Evolutionary conservation across 768 basidiomycete genomes (phyloP).

Genomic region (Tylopilus plumbeoviolaceoides): DNA sequence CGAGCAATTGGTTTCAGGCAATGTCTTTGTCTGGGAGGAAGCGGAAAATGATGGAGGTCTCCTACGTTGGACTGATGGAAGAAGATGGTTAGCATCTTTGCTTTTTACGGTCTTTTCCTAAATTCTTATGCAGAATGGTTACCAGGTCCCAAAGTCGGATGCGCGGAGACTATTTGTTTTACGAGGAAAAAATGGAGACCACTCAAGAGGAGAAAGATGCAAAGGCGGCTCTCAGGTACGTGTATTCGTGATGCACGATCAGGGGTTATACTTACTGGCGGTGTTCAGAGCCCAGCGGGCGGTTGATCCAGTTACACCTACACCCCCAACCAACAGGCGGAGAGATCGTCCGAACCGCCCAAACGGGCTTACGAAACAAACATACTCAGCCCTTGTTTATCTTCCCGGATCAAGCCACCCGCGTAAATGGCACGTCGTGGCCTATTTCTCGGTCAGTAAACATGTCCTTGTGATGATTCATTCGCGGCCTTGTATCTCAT

Average conservation of each 20-base stretch:
- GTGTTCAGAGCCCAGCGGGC: constrained; percentile 49
- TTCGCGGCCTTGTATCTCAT: constrained; percentile 5
- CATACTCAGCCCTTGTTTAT: constrained; percentile 73
- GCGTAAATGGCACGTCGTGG: constrained; percentile 81
- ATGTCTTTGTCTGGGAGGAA: constrained; percentile 85
- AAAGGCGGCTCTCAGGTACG: constrained; percentile 71
- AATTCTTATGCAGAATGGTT: constrained; percentile 1
- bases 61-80: constrained; percentile 78
- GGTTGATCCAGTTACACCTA: constrained; percentile 54
- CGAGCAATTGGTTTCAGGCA: constrained; percentile 65
- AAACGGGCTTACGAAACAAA: constrained; percentile 82
- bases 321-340: constrained; percentile 60
- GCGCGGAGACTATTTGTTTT: constrained; percentile 79
- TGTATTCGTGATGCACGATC: constrained; percentile 11
- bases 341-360: constrained; percentile 77
- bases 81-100: constrained; percentile 53
- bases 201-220: constrained; percentile 76
- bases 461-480: not conserved
- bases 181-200: constrained; percentile 79
- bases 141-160: constrained; percentile 80
- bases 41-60: constrained; percentile 65
- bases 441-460: constrained; percentile 67
- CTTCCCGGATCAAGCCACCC: constrained; percentile 53
- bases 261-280: constrained; percentile 6
- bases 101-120: not conserved